Percentiles rank a stretch among this genome's conserved stretches.
Conservation (phyloP, 257 asterid genomes). For the Solanum microdontum region DNA sequence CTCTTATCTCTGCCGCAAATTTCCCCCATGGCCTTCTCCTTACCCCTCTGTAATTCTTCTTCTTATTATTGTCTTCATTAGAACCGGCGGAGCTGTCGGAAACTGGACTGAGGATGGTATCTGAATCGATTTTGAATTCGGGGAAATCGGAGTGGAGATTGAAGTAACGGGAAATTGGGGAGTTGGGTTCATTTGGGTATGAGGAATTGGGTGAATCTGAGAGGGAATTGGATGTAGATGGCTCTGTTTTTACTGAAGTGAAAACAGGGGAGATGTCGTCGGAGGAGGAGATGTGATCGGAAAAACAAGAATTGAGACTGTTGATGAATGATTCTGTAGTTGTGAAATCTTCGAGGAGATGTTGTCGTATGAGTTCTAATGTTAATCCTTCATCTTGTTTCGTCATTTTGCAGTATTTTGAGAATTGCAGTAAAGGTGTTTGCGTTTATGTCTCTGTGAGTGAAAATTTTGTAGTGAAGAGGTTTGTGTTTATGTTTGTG, state of each 20-base stretch:
- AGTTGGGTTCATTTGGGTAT: slow-evolving; percentile 9
- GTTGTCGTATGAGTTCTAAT: slow-evolving; percentile 47
- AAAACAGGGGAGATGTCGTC: background rate
- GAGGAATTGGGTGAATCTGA: slow-evolving; percentile 8
- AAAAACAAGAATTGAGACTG: slow-evolving; percentile 26
- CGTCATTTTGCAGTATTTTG: background rate
- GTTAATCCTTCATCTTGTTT: slow-evolving; percentile 19
- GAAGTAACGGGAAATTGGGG: slow-evolving; percentile 9
- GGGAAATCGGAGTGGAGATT: slow-evolving; percentile 13
- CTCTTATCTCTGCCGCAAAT: slow-evolving; percentile 83
- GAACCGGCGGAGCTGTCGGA: background rate
- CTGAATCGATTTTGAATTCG: slow-evolving; percentile 16
- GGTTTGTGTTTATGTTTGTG: background rate
- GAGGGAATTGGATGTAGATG: slow-evolving; percentile 22
- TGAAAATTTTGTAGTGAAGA: background rate
- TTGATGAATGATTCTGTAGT: slow-evolving; percentile 27
- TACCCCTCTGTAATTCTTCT: slow-evolving; percentile 57
- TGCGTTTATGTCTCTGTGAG: background rate
- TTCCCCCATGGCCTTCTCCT: slow-evolving; percentile 93
- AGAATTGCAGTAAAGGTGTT: background rate
- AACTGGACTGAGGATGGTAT: background rate
- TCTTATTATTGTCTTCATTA: background rate
- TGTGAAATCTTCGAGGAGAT: slow-evolving; percentile 41
- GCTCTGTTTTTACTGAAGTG: slow-evolving; percentile 6
- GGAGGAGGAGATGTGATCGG: background rate